Percentiles rank a stretch among this genome's conserved stretches.
These are phyloP conservation scores for Rhodamnia rubescens DNA, from an alignment of 345 rosid species.

Conservation along the genomic window DNA sequence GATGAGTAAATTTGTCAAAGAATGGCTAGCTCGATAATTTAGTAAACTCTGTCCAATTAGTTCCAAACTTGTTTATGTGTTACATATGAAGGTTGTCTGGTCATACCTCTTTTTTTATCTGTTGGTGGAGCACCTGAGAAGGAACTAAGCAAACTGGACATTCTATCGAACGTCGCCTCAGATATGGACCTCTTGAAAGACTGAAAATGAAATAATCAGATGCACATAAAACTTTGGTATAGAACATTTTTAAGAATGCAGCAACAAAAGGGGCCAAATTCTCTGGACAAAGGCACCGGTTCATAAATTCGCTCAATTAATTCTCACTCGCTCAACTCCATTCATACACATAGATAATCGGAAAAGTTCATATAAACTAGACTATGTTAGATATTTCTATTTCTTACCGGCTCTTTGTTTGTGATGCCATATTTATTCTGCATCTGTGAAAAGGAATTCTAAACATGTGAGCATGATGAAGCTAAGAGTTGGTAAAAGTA, in stretches of 20 bases:
- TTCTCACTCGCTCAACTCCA: background rate
- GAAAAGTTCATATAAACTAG: background rate
- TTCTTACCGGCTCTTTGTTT: conserved; percentile 62
- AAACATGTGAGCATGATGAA: conserved; percentile 6
- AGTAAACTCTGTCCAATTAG: background rate
- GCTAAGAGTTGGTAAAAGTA: background rate
- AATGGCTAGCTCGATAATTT: background rate
- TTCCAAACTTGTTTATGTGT: background rate
- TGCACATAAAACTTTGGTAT: background rate
- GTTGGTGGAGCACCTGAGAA: conserved; percentile 44
- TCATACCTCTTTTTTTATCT: conserved; percentile 47
- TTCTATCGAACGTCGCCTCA: conserved; percentile 52
- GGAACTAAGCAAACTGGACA: conserved; percentile 70
- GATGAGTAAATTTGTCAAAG: background rate
- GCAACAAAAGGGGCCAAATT: background rate
- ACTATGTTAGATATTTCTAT: background rate
- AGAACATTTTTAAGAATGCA: background rate
- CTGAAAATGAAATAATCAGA: conserved; percentile 22
- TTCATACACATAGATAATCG: background rate
- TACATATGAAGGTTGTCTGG: background rate
- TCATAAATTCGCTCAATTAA: background rate
- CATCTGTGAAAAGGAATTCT: conserved; percentile 36
- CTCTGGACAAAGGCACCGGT: background rate
- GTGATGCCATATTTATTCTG: conserved; percentile 80
- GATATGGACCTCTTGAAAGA: conserved; percentile 65